phyloP scores from a whole-genome alignment of 2,329 filamentous ascomycete species.

The Colletotrichum sp. region DNA sequence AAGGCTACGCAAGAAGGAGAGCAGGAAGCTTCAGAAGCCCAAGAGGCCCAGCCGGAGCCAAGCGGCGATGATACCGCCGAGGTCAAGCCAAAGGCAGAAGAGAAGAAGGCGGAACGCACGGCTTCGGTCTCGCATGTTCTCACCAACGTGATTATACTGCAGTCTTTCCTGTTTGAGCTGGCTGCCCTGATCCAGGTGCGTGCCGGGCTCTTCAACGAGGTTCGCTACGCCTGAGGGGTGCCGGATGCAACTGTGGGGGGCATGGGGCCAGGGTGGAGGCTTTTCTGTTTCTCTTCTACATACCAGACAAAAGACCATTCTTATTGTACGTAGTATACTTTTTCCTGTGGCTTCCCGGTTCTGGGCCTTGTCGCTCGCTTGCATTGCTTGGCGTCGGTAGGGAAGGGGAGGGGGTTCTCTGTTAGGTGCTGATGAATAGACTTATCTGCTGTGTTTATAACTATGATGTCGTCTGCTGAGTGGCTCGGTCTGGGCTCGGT shows the following conservation, averaged over 20 bases:
- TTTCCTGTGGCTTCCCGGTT: neutral
- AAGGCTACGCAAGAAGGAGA: conserved; percentile 23
- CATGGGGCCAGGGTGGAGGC: neutral
- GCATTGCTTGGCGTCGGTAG: neutral
- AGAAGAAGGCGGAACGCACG: conserved; percentile 37
- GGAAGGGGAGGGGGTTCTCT: neutral
- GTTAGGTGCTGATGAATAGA: neutral
- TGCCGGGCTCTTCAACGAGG: conserved; percentile 78
- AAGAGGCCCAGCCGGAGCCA: conserved; percentile 21
- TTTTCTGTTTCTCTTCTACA: neutral
- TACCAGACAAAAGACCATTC: neutral
- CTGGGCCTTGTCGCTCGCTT: neutral
- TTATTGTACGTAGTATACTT: conserved; percentile 1
- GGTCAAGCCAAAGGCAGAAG: conserved; percentile 27
- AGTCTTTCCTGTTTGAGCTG: conserved; percentile 81
- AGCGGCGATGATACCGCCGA: conserved; percentile 24
- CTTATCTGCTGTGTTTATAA: neutral
- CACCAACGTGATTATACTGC: conserved; percentile 80
- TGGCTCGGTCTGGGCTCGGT: neutral
- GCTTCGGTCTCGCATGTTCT: conserved; percentile 79
- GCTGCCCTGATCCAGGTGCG: conserved; percentile 77
- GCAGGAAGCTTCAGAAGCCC: conserved; percentile 11
- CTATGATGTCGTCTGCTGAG: neutral
- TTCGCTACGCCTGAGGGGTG: conserved; percentile 59
- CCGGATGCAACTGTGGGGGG: neutral